Evolutionary conservation across 2,329 filamentous ascomycete species (phyloP).

Genomic region (Pochonia chlamydosporia): DNA sequence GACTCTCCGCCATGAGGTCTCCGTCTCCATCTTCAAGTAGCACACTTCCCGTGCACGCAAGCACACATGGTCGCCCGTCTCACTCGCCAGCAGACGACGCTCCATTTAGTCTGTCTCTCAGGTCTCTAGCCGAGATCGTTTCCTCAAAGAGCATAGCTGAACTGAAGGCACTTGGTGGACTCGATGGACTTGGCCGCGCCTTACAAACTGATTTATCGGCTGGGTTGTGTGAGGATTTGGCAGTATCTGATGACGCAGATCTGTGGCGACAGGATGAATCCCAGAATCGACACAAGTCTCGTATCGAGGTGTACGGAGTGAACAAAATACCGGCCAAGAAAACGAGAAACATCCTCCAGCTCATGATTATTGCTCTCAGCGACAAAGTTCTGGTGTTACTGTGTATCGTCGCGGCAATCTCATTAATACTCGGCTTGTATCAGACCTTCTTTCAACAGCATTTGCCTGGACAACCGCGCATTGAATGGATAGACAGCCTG

Average conservation of each 20-base stretch:
- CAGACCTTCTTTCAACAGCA: slow-evolving; percentile 52
- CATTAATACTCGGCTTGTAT: slow-evolving; percentile 60
- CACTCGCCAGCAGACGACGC: not conserved
- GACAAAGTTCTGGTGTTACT: slow-evolving; percentile 54
- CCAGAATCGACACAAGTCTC: not conserved
- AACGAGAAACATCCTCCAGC: slow-evolving; percentile 1
- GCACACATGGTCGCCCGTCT: not conserved
- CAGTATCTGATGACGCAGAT: not conserved
- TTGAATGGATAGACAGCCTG: slow-evolving; percentile 66
- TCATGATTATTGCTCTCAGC: slow-evolving; percentile 2
- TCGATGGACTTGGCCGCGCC: not conserved
- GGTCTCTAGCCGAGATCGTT: slow-evolving; percentile 1
- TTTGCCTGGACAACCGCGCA: slow-evolving; percentile 29
- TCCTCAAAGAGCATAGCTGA: slow-evolving; percentile 4
- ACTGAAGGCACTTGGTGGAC: slow-evolving; percentile 4
- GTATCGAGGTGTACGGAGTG: not conserved
- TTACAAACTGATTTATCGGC: slow-evolving; percentile 4
- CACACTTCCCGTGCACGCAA: not conserved
- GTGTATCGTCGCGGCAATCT: slow-evolving; percentile 59
- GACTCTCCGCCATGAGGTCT: not conserved
- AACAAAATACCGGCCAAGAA: slow-evolving; percentile 2
- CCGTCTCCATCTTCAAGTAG: not conserved
- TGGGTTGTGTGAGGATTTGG: not conserved
- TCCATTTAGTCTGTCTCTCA: not conserved
- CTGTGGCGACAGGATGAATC: too few species aligned